These are phyloP conservation scores for Wickerhamomyces chambardii DNA, from an alignment of 805 yeast species.

Conservation along the genomic window DNA sequence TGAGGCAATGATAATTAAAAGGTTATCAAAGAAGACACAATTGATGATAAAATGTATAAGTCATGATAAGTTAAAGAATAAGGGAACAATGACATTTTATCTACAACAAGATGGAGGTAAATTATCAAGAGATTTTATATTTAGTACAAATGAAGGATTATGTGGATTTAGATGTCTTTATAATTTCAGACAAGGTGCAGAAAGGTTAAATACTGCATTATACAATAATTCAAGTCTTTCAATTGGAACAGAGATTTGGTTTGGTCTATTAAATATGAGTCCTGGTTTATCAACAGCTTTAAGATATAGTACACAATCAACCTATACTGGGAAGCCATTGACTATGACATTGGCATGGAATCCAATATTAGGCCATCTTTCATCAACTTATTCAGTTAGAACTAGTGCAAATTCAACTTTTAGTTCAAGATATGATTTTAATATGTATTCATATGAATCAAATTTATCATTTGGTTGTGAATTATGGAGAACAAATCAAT, in stretches of 20 bases:
- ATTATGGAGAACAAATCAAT: conserved; percentile 54
- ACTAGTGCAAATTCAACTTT: conserved; percentile 71
- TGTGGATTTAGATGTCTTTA: conserved; percentile 76
- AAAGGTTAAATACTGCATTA: conserved; percentile 28
- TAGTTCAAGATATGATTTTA: conserved; percentile 81
- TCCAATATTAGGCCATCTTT: conserved; percentile 83
- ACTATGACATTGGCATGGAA: conserved; percentile 82
- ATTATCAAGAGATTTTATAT: conserved; percentile 64
- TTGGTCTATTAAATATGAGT: conserved; percentile 72
- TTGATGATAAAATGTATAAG: conserved; percentile 68
- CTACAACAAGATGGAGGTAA: conserved; percentile 60
- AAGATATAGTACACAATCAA: conserved; percentile 77
- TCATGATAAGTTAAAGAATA: conserved; percentile 44
- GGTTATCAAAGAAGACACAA: conserved; percentile 53
- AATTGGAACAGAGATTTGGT: conserved; percentile 84
- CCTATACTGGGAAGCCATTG: conserved; percentile 82
- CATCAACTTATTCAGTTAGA: conserved; percentile 80
- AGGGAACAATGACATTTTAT: conserved; percentile 54
- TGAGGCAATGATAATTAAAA: conserved; percentile 77
- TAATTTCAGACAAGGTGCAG: conserved; percentile 37
- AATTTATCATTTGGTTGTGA: conserved; percentile 84
- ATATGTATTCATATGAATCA: conserved; percentile 83
- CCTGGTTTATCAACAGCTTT: conserved; percentile 87
- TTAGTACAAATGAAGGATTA: conserved; percentile 76
- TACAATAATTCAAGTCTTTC: conserved; percentile 59